phyloP scores from a whole-genome alignment of 129 eudicot genomes.

The Lonicera japonica region DNA sequence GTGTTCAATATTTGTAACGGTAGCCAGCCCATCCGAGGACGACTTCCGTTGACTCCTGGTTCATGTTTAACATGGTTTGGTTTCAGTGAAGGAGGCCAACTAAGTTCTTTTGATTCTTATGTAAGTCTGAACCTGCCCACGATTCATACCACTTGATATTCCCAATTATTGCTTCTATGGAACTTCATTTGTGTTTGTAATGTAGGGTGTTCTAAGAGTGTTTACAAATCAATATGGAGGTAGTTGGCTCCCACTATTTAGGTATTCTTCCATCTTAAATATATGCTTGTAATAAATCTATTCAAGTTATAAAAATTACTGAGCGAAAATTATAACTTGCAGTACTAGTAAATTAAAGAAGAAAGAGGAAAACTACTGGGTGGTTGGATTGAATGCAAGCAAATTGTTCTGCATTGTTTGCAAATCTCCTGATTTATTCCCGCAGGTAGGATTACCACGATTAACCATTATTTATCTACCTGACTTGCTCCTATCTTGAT shows the following conservation, averaged over 20 bases:
- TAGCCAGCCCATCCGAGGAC: conserved; percentile 57
- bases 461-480: background rate
- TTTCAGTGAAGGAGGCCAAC: conserved; percentile 90
- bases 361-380: conserved; percentile 82
- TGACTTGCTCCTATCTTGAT: background rate
- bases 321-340: conserved; percentile 1
- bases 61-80: conserved; percentile 85
- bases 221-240: conserved; percentile 77
- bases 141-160: background rate
- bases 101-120: conserved; percentile 88
- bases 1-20: conserved; percentile 59
- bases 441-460: conserved; percentile 52
- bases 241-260: conserved; percentile 90
- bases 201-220: conserved; percentile 80
- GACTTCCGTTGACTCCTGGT: conserved; percentile 84
- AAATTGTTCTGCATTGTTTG: conserved; percentile 80
- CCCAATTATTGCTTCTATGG: background rate
- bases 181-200: conserved; percentile 6
- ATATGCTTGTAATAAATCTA: background rate
- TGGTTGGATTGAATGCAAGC: conserved; percentile 76
- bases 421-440: conserved; percentile 87
- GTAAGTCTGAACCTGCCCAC: conserved; percentile 27
- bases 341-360: conserved; percentile 78
- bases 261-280: conserved; percentile 41
- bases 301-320: conserved; percentile 6